These are phyloP conservation scores for Microstroma glucosiphilum DNA, from an alignment of 1,284 basidiomycete species.

Conservation along the genomic window DNA sequence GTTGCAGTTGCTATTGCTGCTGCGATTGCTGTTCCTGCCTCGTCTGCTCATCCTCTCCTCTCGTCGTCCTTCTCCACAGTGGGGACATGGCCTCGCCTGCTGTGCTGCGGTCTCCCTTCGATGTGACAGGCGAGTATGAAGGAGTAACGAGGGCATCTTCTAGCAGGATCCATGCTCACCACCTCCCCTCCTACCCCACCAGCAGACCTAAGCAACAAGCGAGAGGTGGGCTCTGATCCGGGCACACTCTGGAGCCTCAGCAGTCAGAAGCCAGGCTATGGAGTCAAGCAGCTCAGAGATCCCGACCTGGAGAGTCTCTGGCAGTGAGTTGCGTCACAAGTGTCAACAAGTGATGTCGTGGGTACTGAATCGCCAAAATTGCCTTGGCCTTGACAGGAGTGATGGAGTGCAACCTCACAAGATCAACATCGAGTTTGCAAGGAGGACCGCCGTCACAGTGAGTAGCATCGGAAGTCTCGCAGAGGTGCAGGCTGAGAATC, in stretches of 20 bases:
- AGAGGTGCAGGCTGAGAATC: neutral
- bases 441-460: slow-evolving; percentile 74
- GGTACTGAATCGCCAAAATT: slow-evolving; percentile 1
- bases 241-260: slow-evolving; percentile 90
- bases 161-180: neutral
- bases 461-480: slow-evolving; percentile 53
- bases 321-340: slow-evolving; percentile 66
- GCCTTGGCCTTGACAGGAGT: too few species aligned
- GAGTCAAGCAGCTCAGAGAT: slow-evolving; percentile 83
- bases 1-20: too few species aligned
- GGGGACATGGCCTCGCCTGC: too few species aligned
- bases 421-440: slow-evolving; percentile 86
- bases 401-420: slow-evolving; percentile 96
- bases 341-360: neutral
- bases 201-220: slow-evolving; percentile 38
- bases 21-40: too few species aligned
- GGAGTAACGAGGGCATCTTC: too few species aligned
- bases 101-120: too few species aligned
- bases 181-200: neutral
- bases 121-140: too few species aligned
- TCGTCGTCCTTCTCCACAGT: too few species aligned
- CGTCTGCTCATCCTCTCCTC: too few species aligned
- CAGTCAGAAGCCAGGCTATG: slow-evolving; percentile 92
- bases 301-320: slow-evolving; percentile 87
- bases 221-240: slow-evolving; percentile 36